Evolutionary conservation across 176 grass and related monocot species (phyloP), one percentile per base, ranked within the genome.

Genomic region (Carex kokanica): DNA sequence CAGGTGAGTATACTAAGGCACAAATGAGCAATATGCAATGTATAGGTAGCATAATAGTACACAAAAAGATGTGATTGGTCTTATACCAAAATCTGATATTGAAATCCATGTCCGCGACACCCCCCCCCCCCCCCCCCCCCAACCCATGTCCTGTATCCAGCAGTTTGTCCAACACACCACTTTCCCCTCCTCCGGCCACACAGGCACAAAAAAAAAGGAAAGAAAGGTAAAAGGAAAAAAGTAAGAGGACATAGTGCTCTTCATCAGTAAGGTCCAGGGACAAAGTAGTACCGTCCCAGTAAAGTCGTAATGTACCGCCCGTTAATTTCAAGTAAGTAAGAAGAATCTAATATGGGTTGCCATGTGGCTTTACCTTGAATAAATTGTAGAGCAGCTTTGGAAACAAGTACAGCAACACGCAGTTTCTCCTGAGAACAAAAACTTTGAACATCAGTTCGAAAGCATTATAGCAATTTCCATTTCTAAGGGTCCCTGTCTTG

Each of bases 371-470:
- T 94, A 97, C 94, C 87, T 40, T 94, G 81, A 38, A 94, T 86
- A 80, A 97, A 97, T 83, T 94, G 94, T 74, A 97, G 88, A 72
- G 94, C 92, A 83, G 94, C 94, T 93, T 94, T 97, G 12, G 94
- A 97, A 84, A 97, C 94, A 80, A 97, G 89, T 29, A 97, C 94
- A 41, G 94, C 94, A 43, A 97, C 92, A 54, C 92, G 90, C 70
- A 94, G 86, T 87, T 94, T 97, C 90, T 97, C 94, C 94, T 97
- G 92, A 60, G 1, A 90, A 88, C 31, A n/a, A 82, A 81, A 45
- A 55, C 7, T 77, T 55, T 16, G 17, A 53, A 16, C n/a, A 6
- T 55, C 23, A 38, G 29, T 61, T 23, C 8, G 8, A 20, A 10
- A 23, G n/a, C 16, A 51, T 51, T 20, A 51, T 16, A 55, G 73